Conservation (phyloP, 1,139 yeast genomes). For the Magnusiomyces fungicola region DNA sequence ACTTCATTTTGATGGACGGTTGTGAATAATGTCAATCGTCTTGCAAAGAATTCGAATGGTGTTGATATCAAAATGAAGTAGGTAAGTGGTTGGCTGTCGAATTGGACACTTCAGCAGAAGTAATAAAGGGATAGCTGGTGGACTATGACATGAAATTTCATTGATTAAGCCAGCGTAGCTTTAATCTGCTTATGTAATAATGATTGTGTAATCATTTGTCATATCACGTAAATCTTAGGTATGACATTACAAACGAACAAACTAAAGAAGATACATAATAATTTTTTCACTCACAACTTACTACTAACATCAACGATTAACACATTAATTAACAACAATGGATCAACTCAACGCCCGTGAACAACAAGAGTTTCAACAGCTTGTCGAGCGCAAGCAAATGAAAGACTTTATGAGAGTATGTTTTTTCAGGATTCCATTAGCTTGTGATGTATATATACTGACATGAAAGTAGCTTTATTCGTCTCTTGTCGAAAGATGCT, state of each 20-base stretch:
- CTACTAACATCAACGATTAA: no score
- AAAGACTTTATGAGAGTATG: conserved; percentile 89
- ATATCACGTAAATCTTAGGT: neutral
- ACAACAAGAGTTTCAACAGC: conserved; percentile 92
- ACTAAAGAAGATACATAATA: neutral
- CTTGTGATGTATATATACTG: neutral
- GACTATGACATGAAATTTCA: neutral
- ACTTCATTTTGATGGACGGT: conserved; percentile 17
- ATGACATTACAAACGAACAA: neutral
- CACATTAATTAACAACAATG: conserved; percentile 23
- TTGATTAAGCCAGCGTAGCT: neutral
- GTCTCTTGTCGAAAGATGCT: conserved; percentile 91
- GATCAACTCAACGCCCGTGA: conserved; percentile 64
- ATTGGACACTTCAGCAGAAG: neutral
- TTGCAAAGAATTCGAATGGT: neutral
- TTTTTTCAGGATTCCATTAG: conserved; percentile 8
- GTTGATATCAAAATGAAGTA: neutral
- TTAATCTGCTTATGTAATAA: no score
- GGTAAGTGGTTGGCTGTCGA: neutral
- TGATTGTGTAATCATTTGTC: conserved; percentile 1
- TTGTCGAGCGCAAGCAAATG: conserved; percentile 97
- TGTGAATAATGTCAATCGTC: conserved; percentile 1
- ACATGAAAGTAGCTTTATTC: conserved; percentile 51
- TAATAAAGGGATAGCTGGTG: neutral
- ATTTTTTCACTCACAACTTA: no score